phyloP scores from a whole-genome alignment of 129 eudicot species.

The Escallonia herrerae region DNA sequence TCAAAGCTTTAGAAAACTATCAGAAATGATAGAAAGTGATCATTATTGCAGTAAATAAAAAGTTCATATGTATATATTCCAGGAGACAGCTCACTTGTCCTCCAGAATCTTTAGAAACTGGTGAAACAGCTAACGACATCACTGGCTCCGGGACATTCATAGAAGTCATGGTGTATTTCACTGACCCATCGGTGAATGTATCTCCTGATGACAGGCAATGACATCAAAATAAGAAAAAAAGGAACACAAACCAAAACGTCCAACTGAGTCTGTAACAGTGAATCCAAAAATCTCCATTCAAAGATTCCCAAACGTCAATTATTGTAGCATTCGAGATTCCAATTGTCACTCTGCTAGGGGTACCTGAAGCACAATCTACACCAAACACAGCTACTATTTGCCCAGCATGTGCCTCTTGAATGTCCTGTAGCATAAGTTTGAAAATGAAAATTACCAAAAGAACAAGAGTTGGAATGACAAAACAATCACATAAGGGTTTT shows the following conservation, averaged over 20 bases:
- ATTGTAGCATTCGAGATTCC: too few relatives aligned
- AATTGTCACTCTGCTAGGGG: neutral
- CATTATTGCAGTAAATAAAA: conserved; percentile 6
- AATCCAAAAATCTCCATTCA: too few relatives aligned
- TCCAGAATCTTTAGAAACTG: conserved; percentile 94
- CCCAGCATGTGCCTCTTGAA: conserved; percentile 99
- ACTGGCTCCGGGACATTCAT: conserved; percentile 99
- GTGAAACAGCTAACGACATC: conserved; percentile 88
- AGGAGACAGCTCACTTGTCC: conserved; percentile 56
- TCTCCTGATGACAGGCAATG: conserved; percentile 50
- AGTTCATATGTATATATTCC: neutral
- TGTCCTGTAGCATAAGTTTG: conserved; percentile 44
- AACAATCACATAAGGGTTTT: too few relatives aligned
- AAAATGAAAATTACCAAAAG: too few relatives aligned
- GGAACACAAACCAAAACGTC: neutral
- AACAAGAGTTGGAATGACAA: too few relatives aligned
- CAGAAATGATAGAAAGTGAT: conserved; percentile 6
- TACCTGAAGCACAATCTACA: conserved; percentile 96
- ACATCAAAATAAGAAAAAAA: neutral
- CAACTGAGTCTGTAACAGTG: too few relatives aligned
- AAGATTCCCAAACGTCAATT: too few relatives aligned
- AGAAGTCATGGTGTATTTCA: conserved; percentile 96
- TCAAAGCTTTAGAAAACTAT: conserved; percentile 96
- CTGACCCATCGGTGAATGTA: conserved; percentile 94
- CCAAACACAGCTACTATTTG: conserved; percentile 99